phyloP scores from a whole-genome alignment of 2,329 filamentous ascomycete species.

The Botrytis cinerea region DNA sequence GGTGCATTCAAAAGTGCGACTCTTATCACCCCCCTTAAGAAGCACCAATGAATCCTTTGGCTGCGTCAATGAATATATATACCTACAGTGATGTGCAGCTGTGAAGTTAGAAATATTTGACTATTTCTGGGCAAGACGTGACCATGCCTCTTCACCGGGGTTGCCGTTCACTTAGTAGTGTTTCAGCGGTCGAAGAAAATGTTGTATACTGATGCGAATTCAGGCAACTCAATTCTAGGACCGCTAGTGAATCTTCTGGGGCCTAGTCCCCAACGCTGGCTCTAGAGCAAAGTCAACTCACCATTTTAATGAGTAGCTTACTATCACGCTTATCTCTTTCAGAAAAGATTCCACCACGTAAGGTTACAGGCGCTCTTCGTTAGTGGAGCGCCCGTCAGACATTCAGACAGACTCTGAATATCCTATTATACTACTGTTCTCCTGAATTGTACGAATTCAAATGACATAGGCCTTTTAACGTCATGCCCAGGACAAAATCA shows the following conservation, averaged over 20 bases:
- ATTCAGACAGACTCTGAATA: constrained; percentile 26
- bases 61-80: neutral
- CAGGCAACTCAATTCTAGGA: neutral
- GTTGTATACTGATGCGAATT: neutral
- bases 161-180: neutral
- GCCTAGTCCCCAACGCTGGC: constrained; percentile 59
- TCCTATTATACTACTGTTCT: constrained; percentile 26
- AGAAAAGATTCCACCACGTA: constrained; percentile 46
- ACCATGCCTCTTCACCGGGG: constrained; percentile 50
- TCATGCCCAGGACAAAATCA: constrained; percentile 46
- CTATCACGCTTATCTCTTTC: constrained; percentile 61
- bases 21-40: neutral
- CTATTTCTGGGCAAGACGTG: constrained; percentile 47
- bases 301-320: constrained; percentile 46
- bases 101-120: constrained; percentile 28
- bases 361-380: neutral
- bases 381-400: constrained; percentile 13
- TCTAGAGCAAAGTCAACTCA: constrained; percentile 54
- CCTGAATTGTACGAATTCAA: neutral
- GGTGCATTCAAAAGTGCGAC: neutral
- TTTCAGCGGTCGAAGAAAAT: neutral
- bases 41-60: constrained; percentile 2
- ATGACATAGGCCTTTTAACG: constrained; percentile 43
- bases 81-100: no score
- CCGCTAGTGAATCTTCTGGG: constrained; percentile 46